These are phyloP conservation scores for Aureobasidium sp. DNA, from an alignment of 2,329 filamentous ascomycete species.

Conservation along the genomic window DNA sequence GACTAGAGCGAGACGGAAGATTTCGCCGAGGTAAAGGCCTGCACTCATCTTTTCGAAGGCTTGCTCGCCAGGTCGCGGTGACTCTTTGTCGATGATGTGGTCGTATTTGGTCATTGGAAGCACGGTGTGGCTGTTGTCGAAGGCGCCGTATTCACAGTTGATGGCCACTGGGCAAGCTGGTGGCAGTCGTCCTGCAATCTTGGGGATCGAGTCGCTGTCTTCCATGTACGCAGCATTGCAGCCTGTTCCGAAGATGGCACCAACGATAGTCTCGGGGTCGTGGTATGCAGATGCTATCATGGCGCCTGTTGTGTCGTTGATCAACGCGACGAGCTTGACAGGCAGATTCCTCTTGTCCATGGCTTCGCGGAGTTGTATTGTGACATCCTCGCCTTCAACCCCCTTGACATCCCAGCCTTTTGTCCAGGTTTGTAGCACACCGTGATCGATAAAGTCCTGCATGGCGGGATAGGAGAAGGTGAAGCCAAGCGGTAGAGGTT, in stretches of 20 bases:
- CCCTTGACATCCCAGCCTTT: constrained; percentile 94
- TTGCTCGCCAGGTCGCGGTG: constrained; percentile 86
- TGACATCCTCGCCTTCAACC: constrained; percentile 84
- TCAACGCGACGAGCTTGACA: constrained; percentile 74
- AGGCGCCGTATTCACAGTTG: constrained; percentile 97
- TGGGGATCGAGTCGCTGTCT: constrained; percentile 69
- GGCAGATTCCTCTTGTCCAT: constrained; percentile 70
- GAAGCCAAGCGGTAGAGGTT: constrained; percentile 73
- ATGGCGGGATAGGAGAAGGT: constrained; percentile 95
- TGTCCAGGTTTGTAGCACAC: constrained; percentile 89
- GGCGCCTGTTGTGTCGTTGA: constrained; percentile 94
- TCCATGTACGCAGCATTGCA: constrained; percentile 96
- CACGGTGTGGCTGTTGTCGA: constrained; percentile 88
- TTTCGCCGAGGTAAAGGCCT: constrained; percentile 86
- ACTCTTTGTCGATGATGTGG: constrained; percentile 78
- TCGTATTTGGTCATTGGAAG: constrained; percentile 85
- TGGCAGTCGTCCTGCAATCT: constrained; percentile 71
- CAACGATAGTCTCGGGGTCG: constrained; percentile 73
- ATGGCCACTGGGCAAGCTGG: constrained; percentile 81
- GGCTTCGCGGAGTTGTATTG: constrained; percentile 77
- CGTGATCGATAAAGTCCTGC: constrained; percentile 89
- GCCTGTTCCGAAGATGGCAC: constrained; percentile 88
- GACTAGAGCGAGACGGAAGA: constrained; percentile 80
- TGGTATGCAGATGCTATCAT: constrained; percentile 86
- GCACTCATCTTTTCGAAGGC: constrained; percentile 98